Conservation (phyloP, 1,284 basidiomycete species). For the Moesziomyces antarcticus region DNA sequence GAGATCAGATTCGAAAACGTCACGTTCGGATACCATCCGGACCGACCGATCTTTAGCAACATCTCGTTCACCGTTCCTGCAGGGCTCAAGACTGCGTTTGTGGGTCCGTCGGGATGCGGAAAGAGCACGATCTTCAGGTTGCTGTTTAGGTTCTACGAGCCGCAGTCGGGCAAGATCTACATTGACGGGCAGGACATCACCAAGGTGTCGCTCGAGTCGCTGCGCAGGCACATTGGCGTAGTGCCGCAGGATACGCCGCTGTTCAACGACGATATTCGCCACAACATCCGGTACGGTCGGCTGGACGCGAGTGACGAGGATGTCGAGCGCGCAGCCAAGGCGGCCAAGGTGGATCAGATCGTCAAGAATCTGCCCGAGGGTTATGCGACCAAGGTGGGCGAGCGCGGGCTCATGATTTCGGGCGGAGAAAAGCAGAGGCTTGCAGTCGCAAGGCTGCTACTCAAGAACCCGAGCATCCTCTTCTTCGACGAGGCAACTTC, state of each 20-base stretch:
- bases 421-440: conserved; percentile 97
- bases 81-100: conserved; percentile 93
- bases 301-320: conserved; percentile 88
- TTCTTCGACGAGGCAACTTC: conserved; percentile 99
- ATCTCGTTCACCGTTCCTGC: conserved; percentile 86
- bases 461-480: conserved; percentile 93
- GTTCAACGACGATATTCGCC: conserved; percentile 93
- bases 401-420: conserved; percentile 95
- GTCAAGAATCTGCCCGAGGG: conserved; percentile 84
- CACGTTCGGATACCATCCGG: conserved; percentile 87
- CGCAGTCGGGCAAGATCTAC: conserved; percentile 80
- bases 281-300: conserved; percentile 94
- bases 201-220: conserved; percentile 77
- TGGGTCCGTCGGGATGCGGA: conserved; percentile 96
- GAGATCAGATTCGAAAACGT: conserved; percentile 94
- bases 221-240: conserved; percentile 84
- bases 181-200: conserved; percentile 89
- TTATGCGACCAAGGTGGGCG: conserved; percentile 91
- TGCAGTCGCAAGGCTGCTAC: conserved; percentile 88
- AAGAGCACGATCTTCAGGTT: conserved; percentile 96
- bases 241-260: conserved; percentile 98
- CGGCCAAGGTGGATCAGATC: conserved; percentile 87
- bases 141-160: conserved; percentile 93
- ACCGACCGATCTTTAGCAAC: conserved; percentile 87
- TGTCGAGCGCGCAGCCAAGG: conserved; percentile 82